A percentile compares a stretch with the other conserved stretches of the same genome.
These are phyloP conservation scores for Colletotrichum costaricense DNA, from an alignment of 2,329 filamentous ascomycete species.

Conservation along the genomic window DNA sequence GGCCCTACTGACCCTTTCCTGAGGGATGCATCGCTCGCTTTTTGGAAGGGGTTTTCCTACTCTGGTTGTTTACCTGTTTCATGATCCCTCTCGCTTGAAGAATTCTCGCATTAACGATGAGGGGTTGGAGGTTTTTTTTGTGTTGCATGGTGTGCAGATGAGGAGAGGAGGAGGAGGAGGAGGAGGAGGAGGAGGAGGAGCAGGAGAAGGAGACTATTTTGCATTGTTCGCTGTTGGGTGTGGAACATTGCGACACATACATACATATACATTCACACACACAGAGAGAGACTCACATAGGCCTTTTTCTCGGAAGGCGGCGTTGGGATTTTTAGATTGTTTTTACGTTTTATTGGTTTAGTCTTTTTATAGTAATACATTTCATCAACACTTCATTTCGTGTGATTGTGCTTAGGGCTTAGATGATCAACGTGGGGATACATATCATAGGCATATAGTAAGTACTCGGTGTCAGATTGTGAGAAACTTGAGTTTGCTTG, in stretches of 20 bases:
- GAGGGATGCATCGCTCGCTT: not conserved
- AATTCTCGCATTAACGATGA: not conserved
- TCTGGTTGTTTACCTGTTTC: not conserved
- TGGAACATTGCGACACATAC: not conserved
- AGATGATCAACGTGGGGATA: not conserved
- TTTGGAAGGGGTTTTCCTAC: not conserved
- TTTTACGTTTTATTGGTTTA: not conserved
- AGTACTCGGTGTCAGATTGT: too few species aligned
- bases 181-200: not conserved
- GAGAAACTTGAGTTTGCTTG: too few species aligned
- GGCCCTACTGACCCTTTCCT: not conserved
- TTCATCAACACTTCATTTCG: not conserved
- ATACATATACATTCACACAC: not conserved
- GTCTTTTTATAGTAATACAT: not conserved
- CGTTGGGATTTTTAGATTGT: slow-evolving; percentile 2
- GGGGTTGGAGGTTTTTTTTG: not conserved
- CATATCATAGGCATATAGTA: too few species aligned
- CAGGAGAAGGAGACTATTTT: not conserved
- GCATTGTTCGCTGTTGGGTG: not conserved
- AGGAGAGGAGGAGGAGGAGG: not conserved
- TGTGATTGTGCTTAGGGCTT: not conserved
- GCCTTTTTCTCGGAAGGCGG: not conserved
- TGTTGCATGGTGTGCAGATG: not conserved
- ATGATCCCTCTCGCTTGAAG: not conserved
- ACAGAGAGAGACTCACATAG: not conserved